Evolutionary conservation across 805 yeast species (phyloP).

Genomic region (Ogataea paraovalis): DNA sequence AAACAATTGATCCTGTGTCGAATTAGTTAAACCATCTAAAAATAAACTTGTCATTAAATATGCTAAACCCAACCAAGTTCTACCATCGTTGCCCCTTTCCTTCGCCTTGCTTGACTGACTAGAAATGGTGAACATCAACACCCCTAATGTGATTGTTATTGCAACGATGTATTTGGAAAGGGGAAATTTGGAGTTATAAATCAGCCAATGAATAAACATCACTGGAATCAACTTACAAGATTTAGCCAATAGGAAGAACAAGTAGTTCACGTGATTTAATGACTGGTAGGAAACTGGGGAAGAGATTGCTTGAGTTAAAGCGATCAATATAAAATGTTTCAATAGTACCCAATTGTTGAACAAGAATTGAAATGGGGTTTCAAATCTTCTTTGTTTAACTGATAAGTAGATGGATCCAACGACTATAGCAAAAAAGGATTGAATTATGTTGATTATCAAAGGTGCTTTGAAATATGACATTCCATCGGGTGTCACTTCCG

Average conservation of each 20-base stretch:
- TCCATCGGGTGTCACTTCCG: slow-evolving; percentile 3
- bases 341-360: slow-evolving; percentile 31
- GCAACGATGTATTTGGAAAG: slow-evolving; percentile 77
- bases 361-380: slow-evolving; percentile 34
- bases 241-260: slow-evolving; percentile 82
- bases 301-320: slow-evolving; percentile 73
- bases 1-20: slow-evolving; percentile 87
- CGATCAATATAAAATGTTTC: slow-evolving; percentile 45
- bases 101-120: slow-evolving; percentile 14
- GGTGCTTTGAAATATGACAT: slow-evolving; percentile 59
- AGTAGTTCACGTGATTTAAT: slow-evolving; percentile 76
- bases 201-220: slow-evolving; percentile 71
- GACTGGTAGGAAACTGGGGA: slow-evolving; percentile 81
- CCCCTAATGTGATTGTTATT: slow-evolving; percentile 74
- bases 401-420: slow-evolving; percentile 61
- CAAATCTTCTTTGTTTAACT: slow-evolving; percentile 27
- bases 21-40: slow-evolving; percentile 88
- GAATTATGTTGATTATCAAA: slow-evolving; percentile 69
- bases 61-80: slow-evolving; percentile 50
- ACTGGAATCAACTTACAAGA: slow-evolving; percentile 94
- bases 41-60: slow-evolving; percentile 61
- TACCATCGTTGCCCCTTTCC: slow-evolving; percentile 37
- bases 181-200: slow-evolving; percentile 73
- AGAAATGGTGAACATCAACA: slow-evolving; percentile 62
- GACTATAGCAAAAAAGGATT: slow-evolving; percentile 66